These are phyloP conservation scores for Ganoderma lucidum DNA, from an alignment of 1,284 basidiomycete species.

Conservation along the genomic window DNA sequence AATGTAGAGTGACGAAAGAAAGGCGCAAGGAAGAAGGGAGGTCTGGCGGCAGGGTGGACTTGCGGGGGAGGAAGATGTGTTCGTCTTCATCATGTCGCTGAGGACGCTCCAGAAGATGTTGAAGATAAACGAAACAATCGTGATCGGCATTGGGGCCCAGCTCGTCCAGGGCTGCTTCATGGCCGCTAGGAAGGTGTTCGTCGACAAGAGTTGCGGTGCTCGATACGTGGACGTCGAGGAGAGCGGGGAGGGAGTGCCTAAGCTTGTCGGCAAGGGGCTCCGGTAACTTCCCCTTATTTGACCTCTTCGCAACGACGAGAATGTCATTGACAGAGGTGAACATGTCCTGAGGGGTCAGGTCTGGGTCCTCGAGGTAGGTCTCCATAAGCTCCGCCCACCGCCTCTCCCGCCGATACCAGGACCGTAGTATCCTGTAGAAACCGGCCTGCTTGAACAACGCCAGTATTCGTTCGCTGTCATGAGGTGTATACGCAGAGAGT, in stretches of 20 bases:
- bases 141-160: conserved; percentile 55
- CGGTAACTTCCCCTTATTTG: conserved; percentile 57
- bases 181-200: conserved; percentile 68
- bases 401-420: conserved; percentile 79
- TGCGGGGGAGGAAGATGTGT: conserved; percentile 46
- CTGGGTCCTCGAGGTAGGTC: conserved; percentile 82
- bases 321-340: conserved; percentile 74
- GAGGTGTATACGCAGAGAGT: conserved; percentile 91
- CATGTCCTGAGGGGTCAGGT: conserved; percentile 65
- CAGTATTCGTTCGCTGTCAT: conserved; percentile 75
- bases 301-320: conserved; percentile 53
- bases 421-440: conserved; percentile 91
- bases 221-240: conserved; percentile 69
- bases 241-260: conserved; percentile 63
- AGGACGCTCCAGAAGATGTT: conserved; percentile 73
- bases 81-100: conserved; percentile 53
- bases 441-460: conserved; percentile 82
- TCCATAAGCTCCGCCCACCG: conserved; percentile 80
- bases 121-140: conserved; percentile 82
- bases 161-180: conserved; percentile 62
- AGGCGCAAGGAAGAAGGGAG: conserved; percentile 55
- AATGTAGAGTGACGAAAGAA: conserved; percentile 80
- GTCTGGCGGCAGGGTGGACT: conserved; percentile 17
- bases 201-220: conserved; percentile 83
- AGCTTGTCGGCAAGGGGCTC: conserved; percentile 61